Conservation (phyloP, 345 rosid species). For the Dipteronia dyeriana region DNA sequence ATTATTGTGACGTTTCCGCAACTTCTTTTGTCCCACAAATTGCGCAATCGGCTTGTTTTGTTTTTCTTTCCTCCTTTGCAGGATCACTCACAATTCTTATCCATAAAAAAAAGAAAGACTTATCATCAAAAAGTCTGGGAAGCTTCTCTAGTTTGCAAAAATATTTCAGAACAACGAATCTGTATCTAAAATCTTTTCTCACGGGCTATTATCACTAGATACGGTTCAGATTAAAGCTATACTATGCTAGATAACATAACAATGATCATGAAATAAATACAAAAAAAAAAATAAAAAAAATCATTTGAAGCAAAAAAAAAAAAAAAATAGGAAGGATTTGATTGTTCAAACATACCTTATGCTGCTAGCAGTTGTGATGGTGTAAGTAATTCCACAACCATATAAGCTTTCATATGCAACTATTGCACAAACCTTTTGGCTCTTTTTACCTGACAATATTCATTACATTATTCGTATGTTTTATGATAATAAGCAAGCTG, state of each 20-base stretch:
- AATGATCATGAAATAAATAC: too few relatives aligned
- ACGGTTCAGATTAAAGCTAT: too few relatives aligned
- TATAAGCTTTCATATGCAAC: constrained; percentile 41
- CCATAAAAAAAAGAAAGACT: too few relatives aligned
- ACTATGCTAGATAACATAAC: too few relatives aligned
- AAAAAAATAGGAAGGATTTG: neutral
- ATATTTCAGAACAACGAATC: too few relatives aligned
- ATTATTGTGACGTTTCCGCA: neutral
- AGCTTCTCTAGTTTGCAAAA: too few relatives aligned
- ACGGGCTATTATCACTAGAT: too few relatives aligned
- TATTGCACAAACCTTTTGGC: constrained; percentile 32
- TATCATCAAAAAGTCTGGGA: neutral
- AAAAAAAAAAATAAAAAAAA: neutral
- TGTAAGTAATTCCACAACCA: constrained; percentile 47
- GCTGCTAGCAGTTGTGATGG: constrained; percentile 51
- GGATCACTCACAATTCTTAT: neutral
- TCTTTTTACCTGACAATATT: constrained; percentile 39
- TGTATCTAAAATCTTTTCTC: too few relatives aligned
- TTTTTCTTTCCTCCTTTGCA: neutral
- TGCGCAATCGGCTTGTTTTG: neutral
- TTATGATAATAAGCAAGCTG: neutral
- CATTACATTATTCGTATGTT: neutral
- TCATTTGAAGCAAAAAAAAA: neutral
- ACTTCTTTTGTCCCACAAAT: constrained; percentile 1
- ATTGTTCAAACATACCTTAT: constrained; percentile 36